Conservation (phyloP, 805 yeast genomes). For the Maudiozyma pseudohumilis region DNA sequence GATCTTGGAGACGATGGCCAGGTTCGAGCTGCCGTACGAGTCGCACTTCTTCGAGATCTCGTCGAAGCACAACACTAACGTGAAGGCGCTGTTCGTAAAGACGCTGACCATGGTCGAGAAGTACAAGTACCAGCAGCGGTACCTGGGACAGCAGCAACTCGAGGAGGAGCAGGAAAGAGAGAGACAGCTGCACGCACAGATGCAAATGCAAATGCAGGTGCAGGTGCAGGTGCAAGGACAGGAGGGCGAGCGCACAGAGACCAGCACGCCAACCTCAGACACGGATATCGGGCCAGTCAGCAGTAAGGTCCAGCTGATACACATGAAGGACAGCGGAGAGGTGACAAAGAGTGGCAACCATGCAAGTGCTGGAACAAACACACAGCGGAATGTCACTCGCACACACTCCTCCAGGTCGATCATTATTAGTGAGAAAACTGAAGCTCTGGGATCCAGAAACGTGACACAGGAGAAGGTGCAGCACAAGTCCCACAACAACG, state of each 20-base stretch:
- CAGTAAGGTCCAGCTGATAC: background rate
- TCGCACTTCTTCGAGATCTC: slow-evolving; percentile 16
- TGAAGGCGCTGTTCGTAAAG: slow-evolving; percentile 10
- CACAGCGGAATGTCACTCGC: background rate
- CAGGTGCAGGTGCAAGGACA: too few species aligned
- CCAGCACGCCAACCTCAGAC: background rate
- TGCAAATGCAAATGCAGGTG: background rate
- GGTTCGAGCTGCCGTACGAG: slow-evolving; percentile 10
- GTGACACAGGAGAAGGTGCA: background rate
- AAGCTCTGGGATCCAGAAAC: background rate
- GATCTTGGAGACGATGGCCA: slow-evolving; percentile 9
- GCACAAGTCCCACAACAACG: background rate
- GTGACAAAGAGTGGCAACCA: background rate
- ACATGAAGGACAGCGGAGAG: background rate
- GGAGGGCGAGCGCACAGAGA: too few species aligned
- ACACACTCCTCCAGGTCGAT: background rate
- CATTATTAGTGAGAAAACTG: background rate
- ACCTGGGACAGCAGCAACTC: background rate
- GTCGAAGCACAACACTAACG: slow-evolving; percentile 15
- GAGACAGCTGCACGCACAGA: background rate
- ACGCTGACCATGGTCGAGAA: slow-evolving; percentile 10
- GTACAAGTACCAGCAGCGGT: slow-evolving; percentile 7
- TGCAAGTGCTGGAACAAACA: background rate
- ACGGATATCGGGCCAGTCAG: background rate
- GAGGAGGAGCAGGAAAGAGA: background rate